Conservation (phyloP, 1,139 yeast species). For the Scheffersomyces insectosa region DNA sequence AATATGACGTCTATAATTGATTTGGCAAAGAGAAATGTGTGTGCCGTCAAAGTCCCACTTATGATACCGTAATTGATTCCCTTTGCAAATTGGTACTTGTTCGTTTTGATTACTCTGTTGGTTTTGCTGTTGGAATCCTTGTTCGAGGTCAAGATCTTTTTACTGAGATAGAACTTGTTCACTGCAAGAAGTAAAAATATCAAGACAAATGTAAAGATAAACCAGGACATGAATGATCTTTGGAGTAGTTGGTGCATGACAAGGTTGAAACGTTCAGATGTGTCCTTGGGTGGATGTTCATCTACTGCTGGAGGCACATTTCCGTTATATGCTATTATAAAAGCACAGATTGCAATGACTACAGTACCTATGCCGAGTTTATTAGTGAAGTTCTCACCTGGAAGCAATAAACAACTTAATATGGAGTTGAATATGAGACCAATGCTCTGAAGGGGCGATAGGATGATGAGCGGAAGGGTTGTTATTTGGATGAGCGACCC, state of each 20-base stretch:
- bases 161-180: conserved; percentile 17
- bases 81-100: conserved; percentile 30
- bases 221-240: conserved; percentile 40
- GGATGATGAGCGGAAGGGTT: conserved; percentile 75
- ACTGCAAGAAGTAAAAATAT: conserved; percentile 26
- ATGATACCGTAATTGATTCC: conserved; percentile 69
- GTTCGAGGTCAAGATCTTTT: background rate
- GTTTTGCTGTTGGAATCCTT: background rate
- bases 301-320: conserved; percentile 14
- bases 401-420: conserved; percentile 65
- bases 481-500: conserved; percentile 86
- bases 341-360: conserved; percentile 72
- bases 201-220: conserved; percentile 33
- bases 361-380: conserved; percentile 64
- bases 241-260: conserved; percentile 27
- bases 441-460: conserved; percentile 83
- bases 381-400: conserved; percentile 66
- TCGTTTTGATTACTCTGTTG: conserved; percentile 4
- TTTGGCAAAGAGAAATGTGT: conserved; percentile 81
- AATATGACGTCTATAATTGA: conserved; percentile 71
- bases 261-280: conserved; percentile 26
- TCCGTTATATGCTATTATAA: conserved; percentile 78
- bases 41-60: conserved; percentile 83
- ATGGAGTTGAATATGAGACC: conserved; percentile 82
- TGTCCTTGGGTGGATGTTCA: conserved; percentile 20